Percentiles rank a stretch among this genome's conserved stretches.
Evolutionary conservation across 108 stramenopile species (phyloP).

Genomic region (Cyclotella sp.): DNA sequence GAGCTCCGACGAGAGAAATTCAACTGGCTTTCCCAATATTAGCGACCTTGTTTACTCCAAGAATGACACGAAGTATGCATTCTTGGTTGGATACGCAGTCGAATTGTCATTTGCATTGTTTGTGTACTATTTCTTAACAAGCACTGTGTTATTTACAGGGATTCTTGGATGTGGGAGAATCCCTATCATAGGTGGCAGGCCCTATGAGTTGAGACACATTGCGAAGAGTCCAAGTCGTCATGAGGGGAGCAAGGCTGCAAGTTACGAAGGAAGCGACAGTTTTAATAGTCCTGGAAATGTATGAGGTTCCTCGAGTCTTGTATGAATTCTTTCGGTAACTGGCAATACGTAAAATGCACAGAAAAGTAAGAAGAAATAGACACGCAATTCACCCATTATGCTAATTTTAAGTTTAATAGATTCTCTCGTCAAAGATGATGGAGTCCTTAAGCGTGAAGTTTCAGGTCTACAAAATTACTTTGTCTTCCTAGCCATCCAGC

Average conservation of each 20-base stretch:
- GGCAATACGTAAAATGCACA: too few relatives aligned
- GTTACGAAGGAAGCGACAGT: background rate
- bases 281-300: too few relatives aligned
- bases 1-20: background rate
- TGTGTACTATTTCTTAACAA: constrained; percentile 73
- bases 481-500: too few relatives aligned
- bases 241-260: background rate
- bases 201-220: constrained; percentile 16
- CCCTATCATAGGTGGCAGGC: constrained; percentile 65
- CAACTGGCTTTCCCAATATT: constrained; percentile 1
- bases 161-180: constrained; percentile 64
- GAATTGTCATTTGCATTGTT: constrained; percentile 74
- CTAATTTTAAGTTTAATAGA: too few relatives aligned
- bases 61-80: constrained; percentile 51
- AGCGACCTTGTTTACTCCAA: constrained; percentile 1
- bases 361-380: too few relatives aligned
- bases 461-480: too few relatives aligned
- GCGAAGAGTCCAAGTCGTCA: background rate
- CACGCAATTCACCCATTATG: too few relatives aligned
- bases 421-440: too few relatives aligned
- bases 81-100: constrained; percentile 67
- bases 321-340: too few relatives aligned
- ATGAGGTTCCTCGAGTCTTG: too few relatives aligned
- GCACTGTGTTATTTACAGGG: constrained; percentile 74
- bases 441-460: too few relatives aligned